Evolutionary conservation across 306 rosid species (phyloP).

Genomic region (Prinsepia uniflora): DNA sequence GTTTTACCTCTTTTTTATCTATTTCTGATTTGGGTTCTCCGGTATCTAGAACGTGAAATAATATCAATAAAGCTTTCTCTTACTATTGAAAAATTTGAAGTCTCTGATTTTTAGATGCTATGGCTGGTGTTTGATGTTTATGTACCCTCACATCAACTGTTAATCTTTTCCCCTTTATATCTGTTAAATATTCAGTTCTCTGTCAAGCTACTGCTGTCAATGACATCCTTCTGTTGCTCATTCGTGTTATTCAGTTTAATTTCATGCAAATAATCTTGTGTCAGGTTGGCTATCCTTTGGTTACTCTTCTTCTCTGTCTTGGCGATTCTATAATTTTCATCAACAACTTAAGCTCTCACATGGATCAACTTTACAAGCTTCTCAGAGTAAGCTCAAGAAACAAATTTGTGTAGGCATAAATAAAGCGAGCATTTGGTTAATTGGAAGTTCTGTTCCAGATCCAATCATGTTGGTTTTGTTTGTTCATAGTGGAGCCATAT

Average conservation of each 20-base stretch:
- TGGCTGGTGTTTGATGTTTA: background rate
- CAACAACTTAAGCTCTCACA: constrained; percentile 79
- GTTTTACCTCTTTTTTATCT: background rate
- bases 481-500: constrained; percentile 18
- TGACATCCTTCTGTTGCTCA: background rate
- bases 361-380: constrained; percentile 97
- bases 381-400: constrained; percentile 64
- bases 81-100: background rate
- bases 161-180: background rate
- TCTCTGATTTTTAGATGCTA: background rate
- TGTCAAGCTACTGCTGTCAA: background rate
- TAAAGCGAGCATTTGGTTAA: background rate
- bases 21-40: constrained; percentile 2
- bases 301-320: constrained; percentile 94
- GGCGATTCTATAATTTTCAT: constrained; percentile 92
- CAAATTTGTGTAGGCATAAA: background rate
- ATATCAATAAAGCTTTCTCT: background rate
- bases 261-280: constrained; percentile 14
- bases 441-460: constrained; percentile 3
- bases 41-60: background rate
- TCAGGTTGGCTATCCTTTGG: constrained; percentile 96
- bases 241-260: background rate
- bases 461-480: constrained; percentile 20
- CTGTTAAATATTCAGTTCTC: background rate
- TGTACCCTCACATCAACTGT: background rate